phyloP scores from a whole-genome alignment of 2,329 filamentous ascomycete genomes.

The Aspergillus pseudonomiae region DNA sequence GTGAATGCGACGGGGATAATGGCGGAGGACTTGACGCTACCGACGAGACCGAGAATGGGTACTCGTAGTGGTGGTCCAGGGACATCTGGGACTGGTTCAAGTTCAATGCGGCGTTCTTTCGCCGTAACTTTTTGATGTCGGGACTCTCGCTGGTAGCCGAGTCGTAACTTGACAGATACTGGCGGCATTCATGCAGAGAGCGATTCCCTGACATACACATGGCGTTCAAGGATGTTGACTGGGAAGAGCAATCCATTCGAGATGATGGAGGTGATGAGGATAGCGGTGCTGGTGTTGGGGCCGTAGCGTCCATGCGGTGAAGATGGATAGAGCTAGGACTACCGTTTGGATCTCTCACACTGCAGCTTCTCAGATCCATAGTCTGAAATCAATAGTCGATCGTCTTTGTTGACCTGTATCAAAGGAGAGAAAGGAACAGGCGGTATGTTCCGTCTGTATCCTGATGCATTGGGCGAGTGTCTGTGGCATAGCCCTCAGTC shows the following conservation, averaged over 20 bases:
- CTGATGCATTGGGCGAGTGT: not conserved
- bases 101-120: constrained; percentile 38
- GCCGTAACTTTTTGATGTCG: constrained; percentile 34
- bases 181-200: constrained; percentile 42
- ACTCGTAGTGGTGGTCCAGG: constrained; percentile 21
- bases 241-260: constrained; percentile 8
- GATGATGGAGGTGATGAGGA: constrained; percentile 12
- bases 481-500: not conserved
- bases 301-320: constrained; percentile 4
- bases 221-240: constrained; percentile 11
- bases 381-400: constrained; percentile 1
- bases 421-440: not conserved
- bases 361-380: constrained; percentile 1
- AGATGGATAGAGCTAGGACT: constrained; percentile 6
- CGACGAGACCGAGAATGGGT: constrained; percentile 32
- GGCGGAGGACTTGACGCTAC: constrained; percentile 39
- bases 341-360: constrained; percentile 1
- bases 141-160: constrained; percentile 27
- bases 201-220: constrained; percentile 12
- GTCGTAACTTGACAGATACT: constrained; percentile 34
- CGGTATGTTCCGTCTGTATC: not conserved
- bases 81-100: constrained; percentile 27
- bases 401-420: constrained; percentile 4
- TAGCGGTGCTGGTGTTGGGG: not conserved
- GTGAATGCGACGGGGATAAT: constrained; percentile 41